phyloP scores from a whole-genome alignment of 2,329 filamentous ascomycete species.

The Dactylellina cionopaga region DNA sequence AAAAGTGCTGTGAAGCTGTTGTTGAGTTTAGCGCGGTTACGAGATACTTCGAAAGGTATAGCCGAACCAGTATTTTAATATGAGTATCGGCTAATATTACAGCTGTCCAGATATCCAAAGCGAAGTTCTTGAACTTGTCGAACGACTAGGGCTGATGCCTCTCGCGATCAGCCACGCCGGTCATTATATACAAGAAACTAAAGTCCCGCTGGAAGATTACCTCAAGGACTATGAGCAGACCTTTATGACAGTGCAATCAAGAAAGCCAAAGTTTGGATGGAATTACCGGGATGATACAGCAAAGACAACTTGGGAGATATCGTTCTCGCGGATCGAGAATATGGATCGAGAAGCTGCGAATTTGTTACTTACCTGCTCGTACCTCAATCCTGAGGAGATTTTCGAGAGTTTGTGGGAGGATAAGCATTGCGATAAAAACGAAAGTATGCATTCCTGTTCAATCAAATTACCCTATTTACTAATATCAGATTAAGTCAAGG shows the following conservation, averaged over 20 bases:
- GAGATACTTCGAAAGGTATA: not conserved
- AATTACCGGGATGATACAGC: slow-evolving; percentile 32
- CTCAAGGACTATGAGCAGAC: slow-evolving; percentile 31
- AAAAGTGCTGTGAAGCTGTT: not conserved
- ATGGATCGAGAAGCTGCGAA: slow-evolving; percentile 29
- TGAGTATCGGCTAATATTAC: not conserved
- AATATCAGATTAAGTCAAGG: not conserved
- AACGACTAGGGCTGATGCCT: slow-evolving; percentile 39
- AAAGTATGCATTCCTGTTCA: no score
- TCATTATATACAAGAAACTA: slow-evolving; percentile 31
- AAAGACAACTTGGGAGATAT: slow-evolving; percentile 46
- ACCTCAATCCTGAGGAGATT: not conserved
- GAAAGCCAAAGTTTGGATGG: slow-evolving; percentile 15
- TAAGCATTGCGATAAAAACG: not conserved
- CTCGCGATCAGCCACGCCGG: slow-evolving; percentile 35
- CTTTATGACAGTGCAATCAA: slow-evolving; percentile 24
- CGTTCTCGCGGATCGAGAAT: slow-evolving; percentile 49
- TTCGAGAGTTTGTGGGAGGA: not conserved
- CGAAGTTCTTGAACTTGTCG: slow-evolving; percentile 4
- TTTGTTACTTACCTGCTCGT: slow-evolving; percentile 47
- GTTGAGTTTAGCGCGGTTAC: not conserved
- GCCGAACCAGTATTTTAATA: not conserved
- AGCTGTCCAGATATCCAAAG: not conserved
- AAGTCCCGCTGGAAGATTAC: slow-evolving; percentile 34
- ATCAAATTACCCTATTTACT: not conserved